phyloP scores from a whole-genome alignment of 2,329 filamentous ascomycete genomes.

The Scedosporium apiospermum region DNA sequence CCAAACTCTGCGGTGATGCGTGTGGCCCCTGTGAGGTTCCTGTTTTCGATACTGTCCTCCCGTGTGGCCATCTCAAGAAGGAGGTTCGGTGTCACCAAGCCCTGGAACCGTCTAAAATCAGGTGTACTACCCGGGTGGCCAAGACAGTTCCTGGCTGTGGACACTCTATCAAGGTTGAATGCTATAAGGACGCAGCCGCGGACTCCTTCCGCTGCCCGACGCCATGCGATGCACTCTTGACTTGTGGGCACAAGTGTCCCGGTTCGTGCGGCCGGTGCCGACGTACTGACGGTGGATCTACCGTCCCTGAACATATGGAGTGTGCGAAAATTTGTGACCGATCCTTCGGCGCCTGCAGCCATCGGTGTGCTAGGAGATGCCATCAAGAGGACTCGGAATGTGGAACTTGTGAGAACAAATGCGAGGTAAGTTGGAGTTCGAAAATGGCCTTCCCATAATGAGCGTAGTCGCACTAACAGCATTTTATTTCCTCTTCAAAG shows the following conservation, averaged over 20 bases:
- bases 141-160: not conserved
- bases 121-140: not conserved
- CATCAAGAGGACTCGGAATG: conserved; percentile 10
- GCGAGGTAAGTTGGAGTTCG: conserved; percentile 29
- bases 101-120: not conserved
- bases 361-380: conserved; percentile 32
- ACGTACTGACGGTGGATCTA: conserved; percentile 5
- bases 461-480: not conserved
- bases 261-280: not conserved
- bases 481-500: not conserved
- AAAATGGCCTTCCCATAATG: not conserved
- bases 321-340: conserved; percentile 32
- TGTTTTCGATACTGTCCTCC: conserved; percentile 9
- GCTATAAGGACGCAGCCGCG: not conserved
- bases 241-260: not conserved
- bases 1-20: conserved; percentile 27
- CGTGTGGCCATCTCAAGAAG: conserved; percentile 12
- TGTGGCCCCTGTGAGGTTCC: conserved; percentile 19
- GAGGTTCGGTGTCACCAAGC: conserved; percentile 7
- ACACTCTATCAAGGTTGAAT: not conserved
- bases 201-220: not conserved
- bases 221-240: not conserved
- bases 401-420: conserved; percentile 47
- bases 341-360: conserved; percentile 43
- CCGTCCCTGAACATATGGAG: conserved; percentile 26